phyloP scores from a whole-genome alignment of 306 rosid species.

The Acacia confusa region DNA sequence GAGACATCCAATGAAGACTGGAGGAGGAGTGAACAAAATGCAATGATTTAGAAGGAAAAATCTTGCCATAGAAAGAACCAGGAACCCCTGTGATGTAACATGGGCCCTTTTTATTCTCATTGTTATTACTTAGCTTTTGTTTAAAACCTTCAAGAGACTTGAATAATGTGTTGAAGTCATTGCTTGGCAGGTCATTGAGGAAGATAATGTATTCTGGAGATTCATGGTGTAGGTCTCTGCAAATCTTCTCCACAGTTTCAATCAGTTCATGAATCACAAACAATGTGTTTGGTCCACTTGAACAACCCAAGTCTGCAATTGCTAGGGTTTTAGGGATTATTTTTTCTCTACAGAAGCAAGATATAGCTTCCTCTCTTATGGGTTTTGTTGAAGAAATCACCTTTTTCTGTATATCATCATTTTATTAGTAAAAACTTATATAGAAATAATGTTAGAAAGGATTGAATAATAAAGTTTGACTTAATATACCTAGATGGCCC shows the following conservation, averaged over 20 bases:
- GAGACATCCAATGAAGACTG: neutral
- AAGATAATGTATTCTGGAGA: constrained; percentile 36
- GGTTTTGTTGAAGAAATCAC: neutral
- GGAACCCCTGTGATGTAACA: neutral
- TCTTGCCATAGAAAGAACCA: neutral
- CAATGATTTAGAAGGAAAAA: neutral
- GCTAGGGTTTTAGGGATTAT: neutral
- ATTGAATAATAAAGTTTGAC: neutral
- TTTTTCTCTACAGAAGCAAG: neutral
- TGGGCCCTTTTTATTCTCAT: neutral
- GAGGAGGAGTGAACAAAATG: neutral
- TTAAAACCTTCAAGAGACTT: constrained; percentile 34
- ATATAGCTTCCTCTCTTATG: neutral
- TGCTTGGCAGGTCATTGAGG: constrained; percentile 40
- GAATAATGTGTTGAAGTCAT: constrained; percentile 45
- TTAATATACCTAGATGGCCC: too few species aligned
- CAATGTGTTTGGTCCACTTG: constrained; percentile 47
- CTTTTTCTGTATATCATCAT: neutral
- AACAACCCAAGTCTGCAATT: constrained; percentile 27
- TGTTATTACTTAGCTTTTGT: neutral
- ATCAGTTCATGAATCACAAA: constrained; percentile 30
- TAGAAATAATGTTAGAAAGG: neutral
- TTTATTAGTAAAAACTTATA: neutral
- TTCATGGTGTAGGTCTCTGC: neutral
- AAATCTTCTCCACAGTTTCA: constrained; percentile 29